phyloP scores from a whole-genome alignment of 176 grass and related monocot genomes.

The sorghum (Sorghum bicolor) region DNA sequence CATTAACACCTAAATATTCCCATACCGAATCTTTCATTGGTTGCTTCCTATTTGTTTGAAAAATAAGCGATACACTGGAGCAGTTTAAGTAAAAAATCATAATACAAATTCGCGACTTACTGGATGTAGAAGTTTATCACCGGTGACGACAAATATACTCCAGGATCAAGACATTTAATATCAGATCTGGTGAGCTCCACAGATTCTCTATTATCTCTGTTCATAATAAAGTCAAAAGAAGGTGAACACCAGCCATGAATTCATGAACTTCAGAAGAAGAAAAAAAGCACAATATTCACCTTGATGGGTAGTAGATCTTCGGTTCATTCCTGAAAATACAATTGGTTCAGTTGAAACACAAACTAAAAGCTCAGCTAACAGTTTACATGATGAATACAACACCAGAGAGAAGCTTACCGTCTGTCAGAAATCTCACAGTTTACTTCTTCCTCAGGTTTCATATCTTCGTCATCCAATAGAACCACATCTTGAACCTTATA shows the following conservation, averaged over 20 bases:
- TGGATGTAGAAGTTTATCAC: conserved; percentile 89
- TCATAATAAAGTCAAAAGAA: conserved; percentile 29
- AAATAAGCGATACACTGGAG: neutral
- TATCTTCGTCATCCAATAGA: conserved; percentile 72
- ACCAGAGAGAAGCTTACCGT: conserved; percentile 35
- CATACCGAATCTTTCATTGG: neutral
- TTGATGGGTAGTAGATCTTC: conserved; percentile 83
- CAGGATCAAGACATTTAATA: conserved; percentile 68
- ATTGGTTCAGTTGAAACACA: conserved; percentile 23
- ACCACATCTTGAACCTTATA: conserved; percentile 55
- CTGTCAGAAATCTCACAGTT: conserved; percentile 15
- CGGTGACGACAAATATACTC: conserved; percentile 69
- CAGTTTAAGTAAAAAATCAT: neutral
- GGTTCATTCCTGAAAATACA: conserved; percentile 50
- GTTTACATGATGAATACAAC: conserved; percentile 1
- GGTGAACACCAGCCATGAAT: neutral
- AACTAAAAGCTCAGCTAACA: neutral
- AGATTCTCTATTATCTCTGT: conserved; percentile 67
- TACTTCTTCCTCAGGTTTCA: neutral
- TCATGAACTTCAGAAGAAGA: conserved; percentile 8
- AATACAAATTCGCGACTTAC: conserved; percentile 36
- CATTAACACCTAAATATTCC: neutral
- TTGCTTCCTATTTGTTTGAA: neutral
- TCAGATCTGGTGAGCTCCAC: conserved; percentile 66
- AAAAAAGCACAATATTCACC: conserved; percentile 39